phyloP scores from a whole-genome alignment of 306 rosid species.

The Trifolium fragiferum region DNA sequence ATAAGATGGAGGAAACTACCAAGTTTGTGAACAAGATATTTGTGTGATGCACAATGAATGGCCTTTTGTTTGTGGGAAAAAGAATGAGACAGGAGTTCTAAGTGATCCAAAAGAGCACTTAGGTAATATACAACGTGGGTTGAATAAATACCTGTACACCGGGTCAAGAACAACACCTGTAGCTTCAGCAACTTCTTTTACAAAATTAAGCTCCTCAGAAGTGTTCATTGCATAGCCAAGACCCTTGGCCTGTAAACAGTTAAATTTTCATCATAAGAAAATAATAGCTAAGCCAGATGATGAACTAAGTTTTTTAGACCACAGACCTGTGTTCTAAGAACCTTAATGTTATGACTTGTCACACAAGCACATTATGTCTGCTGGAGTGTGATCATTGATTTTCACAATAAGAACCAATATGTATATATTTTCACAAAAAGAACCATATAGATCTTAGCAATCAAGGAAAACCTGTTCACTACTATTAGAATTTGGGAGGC shows the following conservation, averaged over 20 bases:
- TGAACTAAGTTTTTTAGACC: conserved; percentile 30
- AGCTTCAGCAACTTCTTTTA: conserved; percentile 72
- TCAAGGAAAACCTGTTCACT: neutral
- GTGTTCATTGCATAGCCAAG: conserved; percentile 91
- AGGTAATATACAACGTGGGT: neutral
- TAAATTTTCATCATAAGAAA: conserved; percentile 33
- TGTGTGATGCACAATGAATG: conserved; percentile 11
- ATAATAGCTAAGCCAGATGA: conserved; percentile 15
- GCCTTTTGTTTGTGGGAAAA: conserved; percentile 7
- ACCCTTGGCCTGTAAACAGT: conserved; percentile 79
- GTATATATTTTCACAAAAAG: conserved; percentile 27
- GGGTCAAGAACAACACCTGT: conserved; percentile 95
- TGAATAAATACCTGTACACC: conserved; percentile 75
- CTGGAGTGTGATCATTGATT: neutral
- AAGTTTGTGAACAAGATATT: conserved; percentile 27
- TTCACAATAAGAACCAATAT: conserved; percentile 13
- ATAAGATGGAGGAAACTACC: conserved; percentile 16
- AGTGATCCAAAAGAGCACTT: conserved; percentile 34
- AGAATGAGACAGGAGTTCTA: neutral
- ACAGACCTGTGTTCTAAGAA: conserved; percentile 17
- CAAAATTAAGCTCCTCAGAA: conserved; percentile 78
- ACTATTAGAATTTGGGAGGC: too few relatives aligned
- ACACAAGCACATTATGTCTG: conserved; percentile 21
- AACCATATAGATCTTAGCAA: conserved; percentile 1
- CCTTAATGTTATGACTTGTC: conserved; percentile 20